A percentile compares a stretch with the other conserved stretches of the same genome.
phyloP scores from a whole-genome alignment of 1,139 yeast species.

The Geotrichum histeridarum region DNA sequence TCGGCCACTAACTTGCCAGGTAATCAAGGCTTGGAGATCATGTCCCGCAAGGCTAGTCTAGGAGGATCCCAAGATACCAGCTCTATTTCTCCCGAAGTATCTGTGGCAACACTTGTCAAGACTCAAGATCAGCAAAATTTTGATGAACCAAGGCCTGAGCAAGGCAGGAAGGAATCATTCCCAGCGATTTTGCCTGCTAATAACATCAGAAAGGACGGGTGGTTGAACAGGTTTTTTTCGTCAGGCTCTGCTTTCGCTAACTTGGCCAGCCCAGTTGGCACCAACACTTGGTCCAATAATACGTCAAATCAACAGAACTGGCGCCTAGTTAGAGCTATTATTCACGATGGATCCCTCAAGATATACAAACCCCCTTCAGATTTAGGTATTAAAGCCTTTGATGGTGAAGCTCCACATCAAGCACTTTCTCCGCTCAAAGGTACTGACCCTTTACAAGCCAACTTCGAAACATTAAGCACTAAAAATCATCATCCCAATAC shows the following conservation, averaged over 20 bases:
- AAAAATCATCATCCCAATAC: neutral
- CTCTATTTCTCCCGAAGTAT: neutral
- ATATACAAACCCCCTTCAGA: constrained; percentile 35
- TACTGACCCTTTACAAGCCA: neutral
- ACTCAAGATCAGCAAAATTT: neutral
- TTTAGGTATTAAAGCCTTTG: constrained; percentile 29
- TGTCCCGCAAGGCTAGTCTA: no score
- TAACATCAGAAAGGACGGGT: constrained; percentile 13
- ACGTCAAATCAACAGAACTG: constrained; percentile 22
- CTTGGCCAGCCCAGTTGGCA: neutral
- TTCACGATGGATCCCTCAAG: constrained; percentile 30
- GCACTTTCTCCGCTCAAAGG: neutral
- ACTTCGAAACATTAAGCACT: neutral
- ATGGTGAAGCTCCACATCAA: constrained; percentile 17
- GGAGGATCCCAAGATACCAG: no score
- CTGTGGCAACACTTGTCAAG: neutral
- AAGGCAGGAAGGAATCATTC: neutral
- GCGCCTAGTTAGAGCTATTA: constrained; percentile 33
- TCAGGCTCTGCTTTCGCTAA: neutral
- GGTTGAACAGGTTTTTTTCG: constrained; percentile 16
- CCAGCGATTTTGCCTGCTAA: neutral
- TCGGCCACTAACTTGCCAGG: no score
- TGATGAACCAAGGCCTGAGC: neutral
- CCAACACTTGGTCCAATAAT: constrained; percentile 2
- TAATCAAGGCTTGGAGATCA: no score